phyloP scores from a whole-genome alignment of 2,329 filamentous ascomycete genomes.

The Monascus ruber region DNA sequence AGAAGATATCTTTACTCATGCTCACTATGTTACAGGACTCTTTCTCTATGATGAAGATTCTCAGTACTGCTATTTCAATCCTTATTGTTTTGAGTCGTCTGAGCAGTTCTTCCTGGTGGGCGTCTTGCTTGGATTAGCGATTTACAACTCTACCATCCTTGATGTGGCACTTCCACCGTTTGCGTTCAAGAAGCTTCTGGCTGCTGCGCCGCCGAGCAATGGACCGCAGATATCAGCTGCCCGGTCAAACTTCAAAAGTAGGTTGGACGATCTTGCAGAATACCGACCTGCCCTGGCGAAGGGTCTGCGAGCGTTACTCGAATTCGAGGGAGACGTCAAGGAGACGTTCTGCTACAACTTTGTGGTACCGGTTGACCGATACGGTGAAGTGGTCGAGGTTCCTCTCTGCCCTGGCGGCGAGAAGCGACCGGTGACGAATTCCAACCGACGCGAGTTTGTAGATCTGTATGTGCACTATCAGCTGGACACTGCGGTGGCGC shows the following conservation, averaged over 20 bases:
- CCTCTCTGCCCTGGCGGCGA: constrained; percentile 67
- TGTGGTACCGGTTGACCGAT: constrained; percentile 63
- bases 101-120: constrained; percentile 88
- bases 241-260: constrained; percentile 55
- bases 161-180: constrained; percentile 82
- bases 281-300: constrained; percentile 64
- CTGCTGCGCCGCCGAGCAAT: constrained; percentile 56
- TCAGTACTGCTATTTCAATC: constrained; percentile 85
- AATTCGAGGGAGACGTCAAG: constrained; percentile 76
- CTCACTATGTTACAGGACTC: constrained; percentile 47
- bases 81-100: constrained; percentile 76
- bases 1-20: constrained; percentile 1
- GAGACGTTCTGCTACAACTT: constrained; percentile 73
- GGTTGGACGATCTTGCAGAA: constrained; percentile 71
- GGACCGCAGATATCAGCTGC: constrained; percentile 46
- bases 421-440: constrained; percentile 65
- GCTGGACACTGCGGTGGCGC: constrained; percentile 63
- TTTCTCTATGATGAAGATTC: constrained; percentile 90
- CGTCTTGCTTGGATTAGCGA: constrained; percentile 75
- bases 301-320: constrained; percentile 64
- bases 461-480: constrained; percentile 71
- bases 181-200: constrained; percentile 75
- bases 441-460: constrained; percentile 76
- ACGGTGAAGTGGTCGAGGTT: constrained; percentile 55
- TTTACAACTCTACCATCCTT: constrained; percentile 89